These are phyloP conservation scores for Gracilaria domingensis DNA, from an alignment of 23 red algal species.

Conservation along the genomic window DNA sequence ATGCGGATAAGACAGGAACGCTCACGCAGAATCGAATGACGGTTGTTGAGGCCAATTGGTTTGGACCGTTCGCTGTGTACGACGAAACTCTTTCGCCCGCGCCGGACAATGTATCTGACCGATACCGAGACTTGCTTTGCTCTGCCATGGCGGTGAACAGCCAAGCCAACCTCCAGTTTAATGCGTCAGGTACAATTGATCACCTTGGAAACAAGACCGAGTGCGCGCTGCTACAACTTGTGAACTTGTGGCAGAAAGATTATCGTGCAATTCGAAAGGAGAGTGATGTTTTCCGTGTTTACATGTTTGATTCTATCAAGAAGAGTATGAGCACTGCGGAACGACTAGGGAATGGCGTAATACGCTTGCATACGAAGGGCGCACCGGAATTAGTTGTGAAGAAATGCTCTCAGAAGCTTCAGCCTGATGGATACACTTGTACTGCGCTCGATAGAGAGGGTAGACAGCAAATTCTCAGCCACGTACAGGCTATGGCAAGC, in stretches of 20 bases:
- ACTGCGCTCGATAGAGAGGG: slow-evolving; percentile 22
- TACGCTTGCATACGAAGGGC: slow-evolving; percentile 78
- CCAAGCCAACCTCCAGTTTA: slow-evolving; percentile 84
- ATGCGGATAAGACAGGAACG: slow-evolving; percentile 95
- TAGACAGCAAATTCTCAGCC: slow-evolving; percentile 13
- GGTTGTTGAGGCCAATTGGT: slow-evolving; percentile 77
- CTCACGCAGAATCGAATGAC: slow-evolving; percentile 92
- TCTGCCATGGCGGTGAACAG: slow-evolving; percentile 78
- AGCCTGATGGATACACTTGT: slow-evolving; percentile 44
- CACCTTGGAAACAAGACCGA: slow-evolving; percentile 93
- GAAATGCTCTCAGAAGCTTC: slow-evolving; percentile 53
- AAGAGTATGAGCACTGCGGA: slow-evolving; percentile 91
- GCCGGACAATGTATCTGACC: slow-evolving; percentile 45
- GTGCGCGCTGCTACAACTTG: slow-evolving; percentile 86
- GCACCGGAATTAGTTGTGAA: slow-evolving; percentile 82
- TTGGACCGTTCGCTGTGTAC: slow-evolving; percentile 44
- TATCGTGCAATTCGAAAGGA: slow-evolving; percentile 71
- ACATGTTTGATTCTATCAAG: slow-evolving; percentile 84
- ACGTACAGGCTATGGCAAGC: slow-evolving; percentile 65
- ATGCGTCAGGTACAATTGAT: slow-evolving; percentile 58
- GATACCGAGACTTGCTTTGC: slow-evolving; percentile 47
- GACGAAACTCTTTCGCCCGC: slow-evolving; percentile 22
- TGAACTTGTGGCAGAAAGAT: slow-evolving; percentile 56
- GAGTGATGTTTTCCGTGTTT: slow-evolving; percentile 38
- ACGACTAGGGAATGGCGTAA: neutral